Base-by-base conservation (phyloP, 1,284 basidiomycete genomes). In the Puccinia novopanici region DNA sequence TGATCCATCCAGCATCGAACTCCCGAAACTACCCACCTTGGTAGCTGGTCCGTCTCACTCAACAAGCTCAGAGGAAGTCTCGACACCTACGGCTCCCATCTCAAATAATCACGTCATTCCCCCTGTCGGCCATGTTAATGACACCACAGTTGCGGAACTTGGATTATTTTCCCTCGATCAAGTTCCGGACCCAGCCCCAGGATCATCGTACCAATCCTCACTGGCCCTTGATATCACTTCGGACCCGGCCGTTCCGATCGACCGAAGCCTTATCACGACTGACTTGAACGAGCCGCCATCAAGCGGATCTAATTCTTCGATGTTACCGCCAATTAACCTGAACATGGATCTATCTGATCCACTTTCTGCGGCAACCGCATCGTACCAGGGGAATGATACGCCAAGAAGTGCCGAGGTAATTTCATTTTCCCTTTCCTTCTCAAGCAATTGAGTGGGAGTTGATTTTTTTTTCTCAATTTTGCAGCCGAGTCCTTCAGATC, bases 281-380 rank as follows among this genome's bases (percentile, higher is more conserved):
- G 50, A 40, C 34, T 17, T 34, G 37, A 45, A 37, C 30, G 27
- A 42, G 17, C 54, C 19, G 22, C 17, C 5, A n/a, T 71, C 52
- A 13, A 71, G 52, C 22, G 54, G 15, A 19, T 27, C 45, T 13
- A 40, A 73, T 13, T 73, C 71, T 27, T 54, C 71, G 19, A 57
- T 59, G 8, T 59, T 73, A 22, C 71, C 71, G 6, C 71, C 71
- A 57, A 30, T 73, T 2, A 73, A 59, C 30, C 34, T 73, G 37
- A 55, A 54, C 17, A 59, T 73, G 54, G 71, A 73, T 45, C 54
- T 73, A 54, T 73, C 71, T 34, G 71, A 73, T 37, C 71, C 71
- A 42, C 54, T 73, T 42, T 73, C 71, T 40, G 71, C 71, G 30
- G 71, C 71, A 45, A 73, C 27, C 68, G 40, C 48, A 52, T 48